Evolutionary conservation across 2,329 filamentous ascomycete species (phyloP).

Genomic region (Chrysosporium queenslandicum): DNA sequence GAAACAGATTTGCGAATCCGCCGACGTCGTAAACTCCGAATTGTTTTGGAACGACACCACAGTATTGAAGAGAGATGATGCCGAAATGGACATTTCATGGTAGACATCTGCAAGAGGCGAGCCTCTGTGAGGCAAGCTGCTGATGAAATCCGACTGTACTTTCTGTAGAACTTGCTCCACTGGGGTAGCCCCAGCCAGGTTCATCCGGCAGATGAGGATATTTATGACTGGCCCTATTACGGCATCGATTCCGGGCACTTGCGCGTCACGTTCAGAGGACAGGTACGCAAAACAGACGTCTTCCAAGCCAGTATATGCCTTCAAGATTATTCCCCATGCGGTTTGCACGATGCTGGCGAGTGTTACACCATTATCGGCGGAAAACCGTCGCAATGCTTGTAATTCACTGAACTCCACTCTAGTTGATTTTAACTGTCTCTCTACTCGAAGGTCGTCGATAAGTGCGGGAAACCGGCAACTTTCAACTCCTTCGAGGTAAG

Average conservation of each 20-base stretch:
- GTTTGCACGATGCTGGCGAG: conserved; percentile 16
- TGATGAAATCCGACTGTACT: background rate
- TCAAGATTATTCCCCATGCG: conserved; percentile 21
- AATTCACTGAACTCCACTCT: conserved; percentile 14
- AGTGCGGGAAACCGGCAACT: conserved; percentile 17
- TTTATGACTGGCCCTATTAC: conserved; percentile 37
- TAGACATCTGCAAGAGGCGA: conserved; percentile 47
- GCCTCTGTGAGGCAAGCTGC: background rate
- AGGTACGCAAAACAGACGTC: conserved; percentile 26
- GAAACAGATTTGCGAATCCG: background rate
- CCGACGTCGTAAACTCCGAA: background rate
- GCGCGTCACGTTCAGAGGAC: conserved; percentile 27
- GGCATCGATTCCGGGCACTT: conserved; percentile 24
- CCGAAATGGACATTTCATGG: conserved; percentile 42
- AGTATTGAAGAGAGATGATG: conserved; percentile 49
- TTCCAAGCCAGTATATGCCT: conserved; percentile 13
- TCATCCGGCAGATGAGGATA: conserved; percentile 24
- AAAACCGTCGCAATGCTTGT: conserved; percentile 11
- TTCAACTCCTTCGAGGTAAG: conserved; percentile 19
- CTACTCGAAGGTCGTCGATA: background rate
- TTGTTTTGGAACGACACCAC: background rate
- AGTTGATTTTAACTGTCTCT: background rate
- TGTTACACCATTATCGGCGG: background rate
- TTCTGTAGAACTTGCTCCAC: background rate
- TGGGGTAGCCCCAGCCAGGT: background rate